Conservation (phyloP, 495 filamentous ascomycete genomes). For the Trichocladium antarcticum region DNA sequence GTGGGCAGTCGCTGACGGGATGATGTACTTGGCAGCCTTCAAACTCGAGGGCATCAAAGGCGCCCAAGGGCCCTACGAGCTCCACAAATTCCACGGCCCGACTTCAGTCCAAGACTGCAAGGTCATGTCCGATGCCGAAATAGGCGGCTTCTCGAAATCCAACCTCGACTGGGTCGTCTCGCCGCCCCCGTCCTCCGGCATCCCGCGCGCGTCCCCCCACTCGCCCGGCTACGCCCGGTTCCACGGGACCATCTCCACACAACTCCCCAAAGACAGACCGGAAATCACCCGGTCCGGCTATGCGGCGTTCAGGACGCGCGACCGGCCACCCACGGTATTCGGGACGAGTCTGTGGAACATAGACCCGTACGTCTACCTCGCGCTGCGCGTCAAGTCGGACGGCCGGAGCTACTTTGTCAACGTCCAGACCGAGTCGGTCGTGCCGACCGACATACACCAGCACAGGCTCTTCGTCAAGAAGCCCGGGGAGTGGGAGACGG, state of each 20-base stretch:
- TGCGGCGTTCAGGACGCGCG: conserved; percentile 72
- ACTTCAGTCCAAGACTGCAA: conserved; percentile 57
- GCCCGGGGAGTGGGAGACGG: conserved; percentile 84
- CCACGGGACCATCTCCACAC: conserved; percentile 76
- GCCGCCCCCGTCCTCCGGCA: conserved; percentile 48
- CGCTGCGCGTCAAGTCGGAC: conserved; percentile 81
- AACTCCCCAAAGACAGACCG: conserved; percentile 62
- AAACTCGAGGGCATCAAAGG: conserved; percentile 45
- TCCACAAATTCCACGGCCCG: conserved; percentile 56
- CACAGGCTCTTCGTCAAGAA: conserved; percentile 76
- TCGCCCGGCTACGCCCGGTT: conserved; percentile 52
- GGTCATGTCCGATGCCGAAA: conserved; percentile 72
- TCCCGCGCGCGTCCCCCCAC: conserved; percentile 31
- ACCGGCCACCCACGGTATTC: conserved; percentile 54
- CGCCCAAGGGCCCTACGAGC: conserved; percentile 44
- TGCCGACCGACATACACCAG: conserved; percentile 89
- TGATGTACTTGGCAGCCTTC: conserved; percentile 22
- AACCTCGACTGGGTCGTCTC: conserved; percentile 57
- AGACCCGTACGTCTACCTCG: conserved; percentile 78
- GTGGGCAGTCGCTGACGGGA: background rate
- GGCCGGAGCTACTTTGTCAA: conserved; percentile 90
- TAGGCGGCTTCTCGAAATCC: conserved; percentile 72
- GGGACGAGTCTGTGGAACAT: conserved; percentile 77
- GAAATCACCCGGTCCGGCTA: conserved; percentile 68
- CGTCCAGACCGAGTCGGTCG: conserved; percentile 84